These are phyloP conservation scores for Saturnispora sanitii DNA, from an alignment of 805 yeast genomes.

Conservation along the genomic window DNA sequence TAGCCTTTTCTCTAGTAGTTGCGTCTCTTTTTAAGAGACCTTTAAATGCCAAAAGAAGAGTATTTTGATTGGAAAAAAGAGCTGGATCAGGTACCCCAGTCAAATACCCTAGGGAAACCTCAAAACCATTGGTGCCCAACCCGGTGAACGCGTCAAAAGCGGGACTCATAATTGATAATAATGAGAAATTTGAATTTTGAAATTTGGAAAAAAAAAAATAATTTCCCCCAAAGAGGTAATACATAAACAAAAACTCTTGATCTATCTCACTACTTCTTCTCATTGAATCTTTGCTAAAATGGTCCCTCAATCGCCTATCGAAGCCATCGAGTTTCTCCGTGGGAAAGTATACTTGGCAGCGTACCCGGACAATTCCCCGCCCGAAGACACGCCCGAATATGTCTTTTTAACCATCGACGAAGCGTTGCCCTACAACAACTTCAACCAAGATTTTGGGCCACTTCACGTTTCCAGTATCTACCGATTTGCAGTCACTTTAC, in stretches of 20 bases:
- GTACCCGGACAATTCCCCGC: conserved; percentile 67
- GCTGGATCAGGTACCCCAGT: conserved; percentile 71
- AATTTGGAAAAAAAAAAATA: neutral
- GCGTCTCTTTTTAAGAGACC: conserved; percentile 69
- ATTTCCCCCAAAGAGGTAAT: conserved; percentile 6
- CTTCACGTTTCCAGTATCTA: conserved; percentile 87
- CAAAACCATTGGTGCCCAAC: conserved; percentile 31
- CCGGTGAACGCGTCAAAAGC: conserved; percentile 15
- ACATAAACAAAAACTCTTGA: neutral
- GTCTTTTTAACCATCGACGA: conserved; percentile 91
- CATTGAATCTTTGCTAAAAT: neutral
- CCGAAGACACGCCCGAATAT: conserved; percentile 62
- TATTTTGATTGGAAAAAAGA: conserved; percentile 33
- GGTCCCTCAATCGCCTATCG: conserved; percentile 9
- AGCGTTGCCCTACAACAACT: conserved; percentile 84
- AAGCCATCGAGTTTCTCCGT: conserved; percentile 31
- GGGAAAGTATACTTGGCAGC: conserved; percentile 85
- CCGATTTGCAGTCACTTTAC: conserved; percentile 89
- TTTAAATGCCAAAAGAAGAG: conserved; percentile 58
- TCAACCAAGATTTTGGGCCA: conserved; percentile 95
- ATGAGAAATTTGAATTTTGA: neutral
- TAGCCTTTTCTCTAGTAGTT: conserved; percentile 76
- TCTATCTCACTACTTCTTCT: neutral
- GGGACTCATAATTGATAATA: neutral
- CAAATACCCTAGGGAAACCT: conserved; percentile 63